Base-by-base conservation (phyloP, 2,329 filamentous ascomycete genomes). In the Arthrobotrys entomopaga region DNA sequence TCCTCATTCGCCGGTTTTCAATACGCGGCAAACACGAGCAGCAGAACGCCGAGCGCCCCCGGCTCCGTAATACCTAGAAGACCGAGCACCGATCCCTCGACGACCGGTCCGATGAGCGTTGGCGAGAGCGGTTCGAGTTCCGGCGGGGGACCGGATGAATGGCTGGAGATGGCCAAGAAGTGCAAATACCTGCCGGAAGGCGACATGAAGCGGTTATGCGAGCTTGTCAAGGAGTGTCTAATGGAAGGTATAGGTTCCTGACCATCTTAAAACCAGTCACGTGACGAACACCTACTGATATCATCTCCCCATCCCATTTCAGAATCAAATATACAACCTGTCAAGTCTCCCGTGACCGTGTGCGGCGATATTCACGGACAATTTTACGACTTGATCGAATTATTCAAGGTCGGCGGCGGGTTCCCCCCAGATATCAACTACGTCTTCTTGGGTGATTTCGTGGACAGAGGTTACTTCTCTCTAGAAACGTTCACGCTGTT, bases 261-360 rank as follows among this genome's bases (percentile, higher is more conserved):
- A 50, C n/a, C 46, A 16, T 2, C 11, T 20, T 22, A 11, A 29
- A 22, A 2, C 2, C 22, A 11, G 38, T 56, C 49, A 57, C 43
- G 49, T 56, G 58, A 59, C 11, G 11, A 43, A n/a, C 40, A 6
- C 16, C 24, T 8, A 49, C n/a, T n/a, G 20, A 24, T 10, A 22
- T 29, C 22, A 19, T 6, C 19, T 20, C 79, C 29, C 10, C 10
- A 34, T 34, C 29, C 29, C 10, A 10, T 34, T 5, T 72, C 78
- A 96, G 95, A 99, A 84, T 97, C 93, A 77, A 99, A 99, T 81
- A 98, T 99, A 72, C 95, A 98, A 82, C 95, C 95, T n/a, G 94
- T 99, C 19, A 89, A 91, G 63, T 97, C 95, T 0, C 95, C 95
- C 5, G 95, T 99, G 76, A 99, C 95, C 3, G 91, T 99, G 76